Evolutionary conservation across 345 rosid genomes (phyloP).

Genomic region (Cochlearia excelsa): DNA sequence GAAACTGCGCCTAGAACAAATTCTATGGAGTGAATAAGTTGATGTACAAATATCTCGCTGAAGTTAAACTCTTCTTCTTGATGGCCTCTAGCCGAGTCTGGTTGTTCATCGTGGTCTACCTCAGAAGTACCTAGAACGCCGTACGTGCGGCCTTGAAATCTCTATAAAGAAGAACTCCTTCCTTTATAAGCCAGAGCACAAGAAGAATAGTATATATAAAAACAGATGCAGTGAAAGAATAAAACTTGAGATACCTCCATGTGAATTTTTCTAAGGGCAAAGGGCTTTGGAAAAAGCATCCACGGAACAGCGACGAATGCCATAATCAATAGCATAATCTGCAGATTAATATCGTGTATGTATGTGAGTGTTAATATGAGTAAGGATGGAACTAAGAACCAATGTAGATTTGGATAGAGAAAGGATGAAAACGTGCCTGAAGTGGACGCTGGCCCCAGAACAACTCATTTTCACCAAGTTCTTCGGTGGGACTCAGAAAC

Average conservation of each 20-base stretch:
- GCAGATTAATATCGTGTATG: conserved; percentile 28
- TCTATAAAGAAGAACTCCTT: conserved; percentile 38
- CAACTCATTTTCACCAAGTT: conserved; percentile 82
- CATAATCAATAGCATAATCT: conserved; percentile 73
- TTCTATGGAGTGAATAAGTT: conserved; percentile 97
- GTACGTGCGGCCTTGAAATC: conserved; percentile 94
- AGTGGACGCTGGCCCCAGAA: conserved; percentile 95
- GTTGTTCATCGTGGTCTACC: conserved; percentile 65
- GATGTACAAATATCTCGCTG: conserved; percentile 98
- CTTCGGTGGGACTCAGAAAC: conserved; percentile 94
- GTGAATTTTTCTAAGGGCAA: conserved; percentile 78
- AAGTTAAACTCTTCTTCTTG: conserved; percentile 88
- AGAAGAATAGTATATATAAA: neutral
- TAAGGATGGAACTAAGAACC: conserved; percentile 20
- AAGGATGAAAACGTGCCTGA: conserved; percentile 51
- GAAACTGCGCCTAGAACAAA: conserved; percentile 95
- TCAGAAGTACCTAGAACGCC: conserved; percentile 83
- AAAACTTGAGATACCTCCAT: conserved; percentile 53
- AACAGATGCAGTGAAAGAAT: conserved; percentile 16
- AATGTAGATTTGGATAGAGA: conserved; percentile 14
- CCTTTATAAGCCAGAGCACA: conserved; percentile 7
- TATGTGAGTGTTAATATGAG: conserved; percentile 17
- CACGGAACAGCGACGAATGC: conserved; percentile 89
- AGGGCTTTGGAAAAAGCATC: conserved; percentile 98
- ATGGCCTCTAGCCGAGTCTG: conserved; percentile 66